Evolutionary conservation across 2,329 filamentous ascomycete genomes (phyloP), one percentile per base, ranked within the genome.

Genomic region (Pseudogymnoascus sp.): DNA sequence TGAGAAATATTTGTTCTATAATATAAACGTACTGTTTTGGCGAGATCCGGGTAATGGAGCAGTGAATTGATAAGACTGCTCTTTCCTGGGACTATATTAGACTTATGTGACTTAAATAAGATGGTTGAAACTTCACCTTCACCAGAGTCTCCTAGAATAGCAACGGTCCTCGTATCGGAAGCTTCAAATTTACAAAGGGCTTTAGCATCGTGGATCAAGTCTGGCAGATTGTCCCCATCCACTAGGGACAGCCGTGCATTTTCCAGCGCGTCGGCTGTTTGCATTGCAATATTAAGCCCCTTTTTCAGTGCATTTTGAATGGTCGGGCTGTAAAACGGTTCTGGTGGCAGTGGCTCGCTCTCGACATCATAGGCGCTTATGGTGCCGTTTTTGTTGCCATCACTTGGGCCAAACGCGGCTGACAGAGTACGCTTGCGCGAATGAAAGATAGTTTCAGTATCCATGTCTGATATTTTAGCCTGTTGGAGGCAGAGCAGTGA

Each of bases 11-110:
- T 18, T 10, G n/a, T 18, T 31, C n/a, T 36, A 33, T 6, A 31
- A 25, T 60, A 33, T 48, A 10, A 18, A 63, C 67, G 13, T 52
- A 70, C 68, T 55, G 67, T 70, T 62, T 68, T 65, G 10, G 68
- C 68, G 36, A 74, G 61, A 1, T 68, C 68, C 8, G 71, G 69
- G 6, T 69, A 67, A 55, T 74, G 69, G 2, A 75, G 70, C 0
- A 75, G 65, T n/a, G 72, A 72, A 60, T 74, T 75, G 12, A 74
- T 73, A 3, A 74, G 64, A 61, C 68, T 73, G 59, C 73, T 74
- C 65, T 68, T 70, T 48, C 71, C 71, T 70, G 31, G 10, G 40
- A 37, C 10, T 12, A 58, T 27, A 42, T 68, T 27, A 67, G 59
- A 27, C 18, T 8, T n/a, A 64, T 36, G 13, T 29, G 12, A 7